Percentiles rank a stretch among this genome's conserved stretches.
Conservation (phyloP, 2,329 filamentous ascomycete species). For the Xylaria sp. region DNA sequence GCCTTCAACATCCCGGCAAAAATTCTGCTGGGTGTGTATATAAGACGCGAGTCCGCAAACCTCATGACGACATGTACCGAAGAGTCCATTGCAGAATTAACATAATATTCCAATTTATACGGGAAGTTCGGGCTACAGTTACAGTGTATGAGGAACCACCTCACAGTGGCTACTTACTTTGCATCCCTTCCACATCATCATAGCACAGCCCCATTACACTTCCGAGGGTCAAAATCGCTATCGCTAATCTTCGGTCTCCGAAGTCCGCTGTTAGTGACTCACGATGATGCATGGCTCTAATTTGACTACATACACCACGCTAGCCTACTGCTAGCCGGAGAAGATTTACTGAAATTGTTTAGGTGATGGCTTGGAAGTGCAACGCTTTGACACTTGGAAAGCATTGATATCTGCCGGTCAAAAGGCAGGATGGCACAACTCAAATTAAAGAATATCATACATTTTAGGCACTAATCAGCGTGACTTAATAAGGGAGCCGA, state of each 20-base stretch:
- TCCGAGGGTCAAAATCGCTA: neutral
- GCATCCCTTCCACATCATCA: too few species aligned
- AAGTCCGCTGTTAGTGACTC: neutral
- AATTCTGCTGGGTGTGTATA: neutral
- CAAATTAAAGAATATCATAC: neutral
- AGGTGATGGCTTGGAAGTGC: neutral
- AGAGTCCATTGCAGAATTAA: neutral
- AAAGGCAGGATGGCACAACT: neutral
- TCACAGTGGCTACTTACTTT: too few species aligned
- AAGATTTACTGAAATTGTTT: neutral
- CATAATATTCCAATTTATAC: too few species aligned
- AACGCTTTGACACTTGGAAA: neutral
- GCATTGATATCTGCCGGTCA: neutral
- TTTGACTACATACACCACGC: neutral
- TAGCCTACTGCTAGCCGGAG: neutral
- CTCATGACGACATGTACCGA: neutral
- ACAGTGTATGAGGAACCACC: too few species aligned
- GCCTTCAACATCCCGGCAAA: neutral
- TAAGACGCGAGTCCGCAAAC: neutral
- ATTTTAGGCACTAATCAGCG: neutral
- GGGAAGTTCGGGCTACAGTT: too few species aligned
- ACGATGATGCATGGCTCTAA: neutral
- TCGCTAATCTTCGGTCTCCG: slow-evolving; percentile 7
- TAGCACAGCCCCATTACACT: too few species aligned
- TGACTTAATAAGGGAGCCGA: neutral